Evolutionary conservation across 257 asterid genomes (phyloP), one percentile per base, ranked within the genome.

Genomic region (Thymus mandschuricus): DNA sequence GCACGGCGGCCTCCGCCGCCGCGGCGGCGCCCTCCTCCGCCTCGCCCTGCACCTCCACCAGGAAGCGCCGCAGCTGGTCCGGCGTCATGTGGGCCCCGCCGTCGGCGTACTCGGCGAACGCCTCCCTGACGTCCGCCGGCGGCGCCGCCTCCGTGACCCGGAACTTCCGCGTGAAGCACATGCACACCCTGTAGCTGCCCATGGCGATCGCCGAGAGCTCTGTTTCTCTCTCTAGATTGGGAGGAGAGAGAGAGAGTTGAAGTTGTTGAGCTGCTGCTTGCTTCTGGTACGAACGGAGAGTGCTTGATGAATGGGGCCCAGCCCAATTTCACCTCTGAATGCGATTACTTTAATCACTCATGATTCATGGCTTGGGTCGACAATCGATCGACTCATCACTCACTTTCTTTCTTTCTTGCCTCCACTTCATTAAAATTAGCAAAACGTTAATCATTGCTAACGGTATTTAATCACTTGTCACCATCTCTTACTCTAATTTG

Each of bases 141-240:
- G 94, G 91, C 72, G 76, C 77, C 72, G 84, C 85, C 86, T 87
- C 94, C 73, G 78, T 75, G 54, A 80, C 79, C 67, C 79, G 51
- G 80, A 83, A 87, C 74, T 75, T 84, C 61, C 94, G 85, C 62
- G 91, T 83, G 77, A 87, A 87, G 41, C 91, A 85, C 73, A 83
- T 78, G 76, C 90, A 85, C 27, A 87, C 64, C 40, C 87, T 79
- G 76, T 81, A 87, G 46, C 80, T 86, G 71, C 85, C 86, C 89
- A 86, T 86, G 50, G 21, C 21, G 21, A 52, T 38, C 58, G 4
- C 12, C 21, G 21, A 21, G 21, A 21, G 21, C 21, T 21, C 64
- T 10, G 12, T 1, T 62, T 40, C 64, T 38, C 55, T 10, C 67
- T 43, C 51, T 28, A 46, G 35, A 28, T 0, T 58, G 10, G 46